These are phyloP conservation scores for Coniochaeta ligniaria DNA, from an alignment of 2,329 filamentous ascomycete species.

Conservation along the genomic window DNA sequence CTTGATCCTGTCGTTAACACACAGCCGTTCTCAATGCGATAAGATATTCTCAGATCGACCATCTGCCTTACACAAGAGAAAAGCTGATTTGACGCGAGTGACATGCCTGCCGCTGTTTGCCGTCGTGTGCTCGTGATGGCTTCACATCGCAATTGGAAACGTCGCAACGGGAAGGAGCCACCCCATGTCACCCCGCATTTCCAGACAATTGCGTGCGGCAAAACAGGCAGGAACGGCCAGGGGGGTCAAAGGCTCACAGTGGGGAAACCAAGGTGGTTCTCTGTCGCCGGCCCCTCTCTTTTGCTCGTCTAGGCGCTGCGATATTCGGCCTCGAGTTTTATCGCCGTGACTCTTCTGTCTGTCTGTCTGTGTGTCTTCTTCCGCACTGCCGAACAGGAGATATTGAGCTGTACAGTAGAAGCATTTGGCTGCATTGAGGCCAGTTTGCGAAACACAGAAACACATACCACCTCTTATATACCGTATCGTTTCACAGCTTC, in stretches of 20 bases:
- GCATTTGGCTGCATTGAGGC: not conserved
- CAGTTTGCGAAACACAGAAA: not conserved
- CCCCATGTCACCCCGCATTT: not conserved
- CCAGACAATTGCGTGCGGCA: not conserved
- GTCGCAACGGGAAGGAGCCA: not conserved
- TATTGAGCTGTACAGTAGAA: not conserved
- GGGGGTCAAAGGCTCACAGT: not conserved
- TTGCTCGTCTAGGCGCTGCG: not conserved
- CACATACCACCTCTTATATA: not conserved
- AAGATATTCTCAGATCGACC: too few relatives aligned
- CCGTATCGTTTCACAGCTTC: not conserved
- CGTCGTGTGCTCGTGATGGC: not conserved
- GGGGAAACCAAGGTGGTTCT: not conserved
- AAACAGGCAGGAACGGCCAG: not conserved
- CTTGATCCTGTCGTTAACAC: not conserved
- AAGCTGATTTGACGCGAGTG: too few relatives aligned
- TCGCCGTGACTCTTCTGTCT: not conserved
- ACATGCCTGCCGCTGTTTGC: too few relatives aligned
- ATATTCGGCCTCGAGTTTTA: constrained; percentile 1
- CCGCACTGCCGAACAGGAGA: not conserved
- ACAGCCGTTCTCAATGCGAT: not conserved
- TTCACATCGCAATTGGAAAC: not conserved
- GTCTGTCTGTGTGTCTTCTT: not conserved
- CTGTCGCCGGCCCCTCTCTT: not conserved
- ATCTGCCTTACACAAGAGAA: too few relatives aligned